These are phyloP conservation scores for Fonsecaea erecta DNA, from an alignment of 2,329 filamentous ascomycete species.

Conservation along the genomic window DNA sequence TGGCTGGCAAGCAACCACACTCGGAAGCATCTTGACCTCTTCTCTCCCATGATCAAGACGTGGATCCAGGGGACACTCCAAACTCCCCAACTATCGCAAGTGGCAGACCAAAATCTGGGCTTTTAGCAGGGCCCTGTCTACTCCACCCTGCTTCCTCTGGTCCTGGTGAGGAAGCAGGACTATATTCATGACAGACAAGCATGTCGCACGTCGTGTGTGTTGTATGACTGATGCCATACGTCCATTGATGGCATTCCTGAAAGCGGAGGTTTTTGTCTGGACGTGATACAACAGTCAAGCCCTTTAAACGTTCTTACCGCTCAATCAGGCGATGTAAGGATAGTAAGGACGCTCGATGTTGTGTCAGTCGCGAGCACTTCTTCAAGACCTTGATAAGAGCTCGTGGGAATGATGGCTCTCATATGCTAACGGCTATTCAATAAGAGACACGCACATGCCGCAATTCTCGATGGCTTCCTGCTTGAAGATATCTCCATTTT, in stretches of 20 bases:
- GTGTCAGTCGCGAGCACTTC: not conserved
- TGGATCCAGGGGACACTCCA: conserved; percentile 32
- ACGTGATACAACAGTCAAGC: not conserved
- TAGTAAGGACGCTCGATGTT: not conserved
- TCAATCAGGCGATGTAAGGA: not conserved
- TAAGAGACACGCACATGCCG: not conserved
- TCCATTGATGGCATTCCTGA: not conserved
- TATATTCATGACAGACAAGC: conserved; percentile 37
- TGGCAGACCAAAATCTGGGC: conserved; percentile 32
- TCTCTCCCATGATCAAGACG: conserved; percentile 35
- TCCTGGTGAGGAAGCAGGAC: conserved; percentile 34
- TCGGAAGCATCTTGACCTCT: conserved; percentile 37
- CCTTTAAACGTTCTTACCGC: not conserved
- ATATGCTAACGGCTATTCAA: not conserved
- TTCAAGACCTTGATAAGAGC: not conserved
- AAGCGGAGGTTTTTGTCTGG: not conserved
- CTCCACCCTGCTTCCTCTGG: conserved; percentile 36
- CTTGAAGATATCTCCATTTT: not conserved
- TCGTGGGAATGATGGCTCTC: not conserved
- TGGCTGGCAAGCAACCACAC: conserved; percentile 20
- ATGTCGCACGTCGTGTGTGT: not conserved
- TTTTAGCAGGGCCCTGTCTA: conserved; percentile 39
- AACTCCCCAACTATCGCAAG: conserved; percentile 28
- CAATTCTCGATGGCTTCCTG: not conserved
- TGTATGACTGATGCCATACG: not conserved